Evolutionary conservation across 139 green algal genomes (phyloP).

Genomic region (Chlamydomonas eustigma): DNA sequence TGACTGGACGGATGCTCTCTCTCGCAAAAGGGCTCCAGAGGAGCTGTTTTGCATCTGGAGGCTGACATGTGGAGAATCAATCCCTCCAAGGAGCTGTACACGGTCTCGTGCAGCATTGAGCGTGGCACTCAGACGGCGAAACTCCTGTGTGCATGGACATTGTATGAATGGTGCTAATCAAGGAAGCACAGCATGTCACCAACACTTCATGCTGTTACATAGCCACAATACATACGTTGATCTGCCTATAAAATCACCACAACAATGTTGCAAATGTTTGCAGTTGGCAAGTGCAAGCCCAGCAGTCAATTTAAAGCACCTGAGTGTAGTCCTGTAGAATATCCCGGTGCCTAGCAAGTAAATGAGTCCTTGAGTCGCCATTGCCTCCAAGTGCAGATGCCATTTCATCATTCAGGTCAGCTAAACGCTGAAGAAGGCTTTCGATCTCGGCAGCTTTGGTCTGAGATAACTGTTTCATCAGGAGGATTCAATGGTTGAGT

Average conservation of each 20-base stretch:
- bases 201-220: too few species aligned
- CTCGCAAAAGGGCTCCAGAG: background rate
- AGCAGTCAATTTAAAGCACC: conserved; percentile 21
- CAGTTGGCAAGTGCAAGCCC: background rate
- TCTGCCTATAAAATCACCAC: too few species aligned
- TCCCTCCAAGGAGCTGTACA: conserved; percentile 59
- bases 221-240: too few species aligned
- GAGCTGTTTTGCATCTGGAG: conserved; percentile 42
- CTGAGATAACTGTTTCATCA: conserved; percentile 64
- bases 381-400: conserved; percentile 46
- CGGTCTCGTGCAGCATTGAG: conserved; percentile 63
- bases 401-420: conserved; percentile 81
- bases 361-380: conserved; percentile 72
- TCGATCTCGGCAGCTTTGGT: conserved; percentile 74
- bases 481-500: too few species aligned
- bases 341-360: conserved; percentile 86
- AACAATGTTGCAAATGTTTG: too few species aligned
- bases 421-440: conserved; percentile 65
- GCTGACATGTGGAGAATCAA: conserved; percentile 26
- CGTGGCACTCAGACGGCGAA: conserved; percentile 57
- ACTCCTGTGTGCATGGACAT: too few species aligned
- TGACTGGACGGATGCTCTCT: background rate
- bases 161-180: too few species aligned
- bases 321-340: conserved; percentile 89
- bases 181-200: too few species aligned